Percentiles rank a stretch among this genome's conserved stretches.
phyloP scores from a whole-genome alignment of 2,329 filamentous ascomycete species.

The Fusarium verrucosum region DNA sequence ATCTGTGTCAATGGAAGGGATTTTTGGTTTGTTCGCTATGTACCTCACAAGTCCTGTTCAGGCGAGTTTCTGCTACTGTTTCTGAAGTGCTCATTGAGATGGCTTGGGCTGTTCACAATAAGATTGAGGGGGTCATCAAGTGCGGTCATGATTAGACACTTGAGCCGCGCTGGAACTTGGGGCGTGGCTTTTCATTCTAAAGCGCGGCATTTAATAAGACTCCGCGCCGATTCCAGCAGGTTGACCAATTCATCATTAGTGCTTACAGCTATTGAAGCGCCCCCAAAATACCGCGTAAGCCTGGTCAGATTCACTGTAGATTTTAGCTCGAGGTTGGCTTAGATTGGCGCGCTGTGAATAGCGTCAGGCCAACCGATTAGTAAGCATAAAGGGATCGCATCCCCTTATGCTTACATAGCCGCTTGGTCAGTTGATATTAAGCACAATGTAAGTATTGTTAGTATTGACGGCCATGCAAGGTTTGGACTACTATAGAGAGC shows the following conservation, averaged over 20 bases:
- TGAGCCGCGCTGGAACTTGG: neutral
- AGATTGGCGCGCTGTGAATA: too few species aligned
- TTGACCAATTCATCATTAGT: neutral
- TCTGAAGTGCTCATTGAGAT: neutral
- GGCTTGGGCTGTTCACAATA: neutral
- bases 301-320: too few species aligned
- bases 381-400: too few species aligned
- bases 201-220: slow-evolving; percentile 12
- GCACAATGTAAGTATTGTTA: too few species aligned
- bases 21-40: neutral
- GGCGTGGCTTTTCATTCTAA: neutral
- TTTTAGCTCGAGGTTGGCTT: too few species aligned
- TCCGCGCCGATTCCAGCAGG: neutral
- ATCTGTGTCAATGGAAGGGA: neutral
- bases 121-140: neutral
- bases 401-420: too few species aligned
- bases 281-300: neutral
- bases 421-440: too few species aligned
- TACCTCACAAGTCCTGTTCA: neutral
- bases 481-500: too few species aligned
- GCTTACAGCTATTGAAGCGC: neutral
- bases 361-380: too few species aligned
- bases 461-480: too few species aligned
- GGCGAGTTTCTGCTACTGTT: neutral
- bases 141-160: slow-evolving; percentile 1